These are phyloP conservation scores for Myxozyma geophila DNA, from an alignment of 805 yeast species.

Conservation along the genomic window DNA sequence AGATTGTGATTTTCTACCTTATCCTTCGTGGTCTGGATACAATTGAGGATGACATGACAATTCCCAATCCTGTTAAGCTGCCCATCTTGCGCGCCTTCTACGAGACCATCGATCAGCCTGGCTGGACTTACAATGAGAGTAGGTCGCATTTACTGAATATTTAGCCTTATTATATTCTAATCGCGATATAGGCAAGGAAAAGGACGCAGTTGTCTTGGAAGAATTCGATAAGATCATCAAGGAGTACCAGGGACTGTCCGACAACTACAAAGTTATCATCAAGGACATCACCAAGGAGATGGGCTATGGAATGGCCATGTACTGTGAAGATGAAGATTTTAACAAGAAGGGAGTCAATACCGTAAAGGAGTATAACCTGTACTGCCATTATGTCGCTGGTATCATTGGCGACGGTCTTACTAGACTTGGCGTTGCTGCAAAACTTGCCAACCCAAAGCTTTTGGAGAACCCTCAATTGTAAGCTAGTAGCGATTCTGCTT, in stretches of 20 bases:
- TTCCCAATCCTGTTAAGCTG: slow-evolving; percentile 70
- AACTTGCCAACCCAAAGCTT: slow-evolving; percentile 63
- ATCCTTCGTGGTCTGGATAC: slow-evolving; percentile 91
- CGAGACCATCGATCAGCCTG: slow-evolving; percentile 61
- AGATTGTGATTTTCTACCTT: slow-evolving; percentile 75
- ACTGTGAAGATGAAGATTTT: slow-evolving; percentile 70
- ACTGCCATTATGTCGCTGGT: slow-evolving; percentile 98
- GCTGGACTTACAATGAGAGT: slow-evolving; percentile 82
- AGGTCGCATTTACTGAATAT: not conserved
- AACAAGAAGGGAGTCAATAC: slow-evolving; percentile 80
- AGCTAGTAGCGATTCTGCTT: not conserved
- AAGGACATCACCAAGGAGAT: slow-evolving; percentile 76
- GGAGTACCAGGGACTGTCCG: slow-evolving; percentile 74
- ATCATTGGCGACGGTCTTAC: slow-evolving; percentile 96
- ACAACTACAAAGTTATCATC: slow-evolving; percentile 77
- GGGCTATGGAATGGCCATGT: slow-evolving; percentile 99
- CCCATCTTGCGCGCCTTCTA: slow-evolving; percentile 74
- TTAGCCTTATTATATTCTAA: not conserved
- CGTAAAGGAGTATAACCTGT: slow-evolving; percentile 78
- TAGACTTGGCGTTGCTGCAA: slow-evolving; percentile 73
- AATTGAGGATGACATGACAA: slow-evolving; percentile 92
- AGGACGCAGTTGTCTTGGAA: slow-evolving; percentile 79
- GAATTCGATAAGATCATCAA: slow-evolving; percentile 71
- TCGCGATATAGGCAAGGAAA: slow-evolving; percentile 61
- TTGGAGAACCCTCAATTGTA: slow-evolving; percentile 57